Evolutionary conservation across 148 eudicot genomes (phyloP).

Genomic region (Beta vulgaris): DNA sequence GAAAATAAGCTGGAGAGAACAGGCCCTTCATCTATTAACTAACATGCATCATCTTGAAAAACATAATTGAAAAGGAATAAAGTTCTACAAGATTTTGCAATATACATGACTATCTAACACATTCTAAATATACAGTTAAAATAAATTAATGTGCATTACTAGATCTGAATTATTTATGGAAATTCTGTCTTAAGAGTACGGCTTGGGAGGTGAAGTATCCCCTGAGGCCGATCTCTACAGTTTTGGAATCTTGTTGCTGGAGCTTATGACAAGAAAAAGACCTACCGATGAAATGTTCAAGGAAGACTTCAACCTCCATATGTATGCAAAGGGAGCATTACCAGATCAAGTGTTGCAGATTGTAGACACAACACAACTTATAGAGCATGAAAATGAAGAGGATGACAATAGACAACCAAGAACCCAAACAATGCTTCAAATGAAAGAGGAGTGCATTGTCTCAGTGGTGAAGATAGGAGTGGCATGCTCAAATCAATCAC

Average conservation of each 20-base stretch:
- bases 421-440: not conserved
- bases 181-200: not conserved
- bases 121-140: too few species aligned
- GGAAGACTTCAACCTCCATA: slow-evolving; percentile 15
- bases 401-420: not conserved
- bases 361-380: slow-evolving; percentile 3
- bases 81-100: too few species aligned
- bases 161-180: not conserved
- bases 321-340: slow-evolving; percentile 9
- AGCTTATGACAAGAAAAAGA: slow-evolving; percentile 21
- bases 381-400: not conserved
- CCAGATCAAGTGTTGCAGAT: slow-evolving; percentile 9
- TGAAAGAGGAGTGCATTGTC: not conserved
- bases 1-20: too few species aligned
- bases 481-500: slow-evolving; percentile 12
- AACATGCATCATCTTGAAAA: too few species aligned
- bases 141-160: too few species aligned
- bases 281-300: slow-evolving; percentile 10
- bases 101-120: too few species aligned
- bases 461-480: slow-evolving; percentile 6
- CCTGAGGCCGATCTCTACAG: slow-evolving; percentile 5
- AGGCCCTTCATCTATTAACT: too few species aligned
- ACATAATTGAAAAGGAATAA: too few species aligned
- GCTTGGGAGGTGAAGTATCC: not conserved
- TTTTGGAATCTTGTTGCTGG: slow-evolving; percentile 6